phyloP scores from a whole-genome alignment of 2,329 filamentous ascomycete species.

The Aspergillus chevalieri region DNA sequence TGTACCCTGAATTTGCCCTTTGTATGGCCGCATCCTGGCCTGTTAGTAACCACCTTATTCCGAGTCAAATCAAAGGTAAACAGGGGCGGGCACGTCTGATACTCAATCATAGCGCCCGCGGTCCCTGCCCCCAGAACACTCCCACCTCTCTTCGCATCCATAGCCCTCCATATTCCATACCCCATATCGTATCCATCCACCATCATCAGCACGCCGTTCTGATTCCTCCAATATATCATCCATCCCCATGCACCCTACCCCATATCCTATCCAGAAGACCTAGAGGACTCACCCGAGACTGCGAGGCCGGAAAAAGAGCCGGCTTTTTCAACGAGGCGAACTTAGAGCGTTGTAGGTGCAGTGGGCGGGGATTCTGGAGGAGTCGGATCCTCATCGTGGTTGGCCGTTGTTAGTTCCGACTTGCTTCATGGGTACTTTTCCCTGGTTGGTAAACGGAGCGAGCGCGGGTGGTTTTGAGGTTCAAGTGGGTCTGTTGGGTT shows the following conservation, averaged over 20 bases:
- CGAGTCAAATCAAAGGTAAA: too few species aligned
- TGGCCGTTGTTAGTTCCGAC: too few species aligned
- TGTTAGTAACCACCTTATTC: too few species aligned
- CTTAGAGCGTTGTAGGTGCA: constrained; percentile 43
- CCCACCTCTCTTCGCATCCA: constrained; percentile 43
- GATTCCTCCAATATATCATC: constrained; percentile 44
- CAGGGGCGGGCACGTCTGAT: constrained; percentile 41
- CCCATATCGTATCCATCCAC: constrained; percentile 32
- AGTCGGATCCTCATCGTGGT: constrained; percentile 16
- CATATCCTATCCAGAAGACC: constrained; percentile 39
- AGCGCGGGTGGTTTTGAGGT: too few species aligned
- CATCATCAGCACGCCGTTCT: constrained; percentile 37
- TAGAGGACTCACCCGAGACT: constrained; percentile 29
- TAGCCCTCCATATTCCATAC: constrained; percentile 45
- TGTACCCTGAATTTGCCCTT: constrained; percentile 18
- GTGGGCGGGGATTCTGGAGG: constrained; percentile 41
- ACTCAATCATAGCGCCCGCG: constrained; percentile 41
- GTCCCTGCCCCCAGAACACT: constrained; percentile 39
- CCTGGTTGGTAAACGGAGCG: too few species aligned
- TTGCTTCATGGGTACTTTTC: too few species aligned
- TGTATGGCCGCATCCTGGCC: constrained; percentile 41
- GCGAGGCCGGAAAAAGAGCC: constrained; percentile 44
- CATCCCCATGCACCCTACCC: constrained; percentile 43
- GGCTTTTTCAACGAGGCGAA: constrained; percentile 42
- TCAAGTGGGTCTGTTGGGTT: too few species aligned